Conservation (phyloP, 768 basidiomycete species). For the Thelephora aurantiotincta region DNA sequence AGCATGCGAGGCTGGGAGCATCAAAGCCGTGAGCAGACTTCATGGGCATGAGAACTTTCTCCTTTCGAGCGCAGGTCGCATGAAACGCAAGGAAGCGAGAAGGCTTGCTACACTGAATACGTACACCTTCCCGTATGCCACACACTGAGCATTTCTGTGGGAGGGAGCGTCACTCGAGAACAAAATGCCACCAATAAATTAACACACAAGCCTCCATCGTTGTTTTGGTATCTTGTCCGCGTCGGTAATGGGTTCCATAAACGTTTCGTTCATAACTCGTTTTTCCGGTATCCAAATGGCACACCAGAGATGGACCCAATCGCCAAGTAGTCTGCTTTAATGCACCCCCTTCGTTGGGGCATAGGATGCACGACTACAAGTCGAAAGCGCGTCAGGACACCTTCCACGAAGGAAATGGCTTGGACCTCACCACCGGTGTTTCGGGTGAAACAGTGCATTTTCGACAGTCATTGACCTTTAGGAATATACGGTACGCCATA, state of each 20-base stretch:
- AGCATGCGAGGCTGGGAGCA: slow-evolving; percentile 59
- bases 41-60: slow-evolving; percentile 78
- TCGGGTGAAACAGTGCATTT: slow-evolving; percentile 98
- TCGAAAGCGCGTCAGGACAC: not conserved
- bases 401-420: not conserved
- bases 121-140: slow-evolving; percentile 55
- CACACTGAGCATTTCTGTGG: slow-evolving; percentile 50
- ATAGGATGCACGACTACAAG: slow-evolving; percentile 77
- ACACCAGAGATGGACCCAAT: slow-evolving; percentile 94
- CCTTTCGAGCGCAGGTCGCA: slow-evolving; percentile 82
- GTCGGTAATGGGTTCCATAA: slow-evolving; percentile 96
- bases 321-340: slow-evolving; percentile 92
- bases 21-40: slow-evolving; percentile 68
- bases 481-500: slow-evolving; percentile 99
- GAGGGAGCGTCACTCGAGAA: not conserved
- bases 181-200: not conserved
- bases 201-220: slow-evolving; percentile 83
- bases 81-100: slow-evolving; percentile 93
- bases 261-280: slow-evolving; percentile 82
- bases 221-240: slow-evolving; percentile 79
- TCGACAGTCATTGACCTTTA: slow-evolving; percentile 97
- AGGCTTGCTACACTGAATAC: slow-evolving; percentile 88
- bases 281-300: slow-evolving; percentile 98
- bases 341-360: slow-evolving; percentile 93
- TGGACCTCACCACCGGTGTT: slow-evolving; percentile 68